These are phyloP conservation scores for Aspergillus biplanus DNA, from an alignment of 495 filamentous ascomycete species.

Conservation along the genomic window DNA sequence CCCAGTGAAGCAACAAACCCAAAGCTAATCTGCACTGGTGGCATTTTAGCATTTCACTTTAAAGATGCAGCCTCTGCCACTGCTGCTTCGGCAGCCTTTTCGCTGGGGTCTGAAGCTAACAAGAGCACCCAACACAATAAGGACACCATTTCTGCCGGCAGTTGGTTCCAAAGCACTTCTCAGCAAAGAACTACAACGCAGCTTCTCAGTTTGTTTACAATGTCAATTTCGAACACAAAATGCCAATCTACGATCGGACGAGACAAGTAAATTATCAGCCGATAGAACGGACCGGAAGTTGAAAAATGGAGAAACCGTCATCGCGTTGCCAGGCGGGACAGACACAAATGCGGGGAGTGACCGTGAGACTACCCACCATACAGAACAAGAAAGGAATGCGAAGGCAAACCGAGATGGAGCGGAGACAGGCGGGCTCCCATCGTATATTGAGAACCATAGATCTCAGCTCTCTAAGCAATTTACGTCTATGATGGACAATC, in stretches of 20 bases:
- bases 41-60: slow-evolving; percentile 25
- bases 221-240: slow-evolving; percentile 43
- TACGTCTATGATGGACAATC: slow-evolving; percentile 79
- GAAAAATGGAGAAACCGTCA: slow-evolving; percentile 19
- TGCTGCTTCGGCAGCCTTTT: slow-evolving; percentile 45
- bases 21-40: slow-evolving; percentile 18
- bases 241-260: slow-evolving; percentile 25
- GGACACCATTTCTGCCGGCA: slow-evolving; percentile 24
- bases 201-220: slow-evolving; percentile 43
- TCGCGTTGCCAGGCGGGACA: slow-evolving; percentile 22
- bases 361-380: slow-evolving; percentile 9
- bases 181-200: slow-evolving; percentile 28
- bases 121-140: slow-evolving; percentile 29
- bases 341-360: slow-evolving; percentile 32
- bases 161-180: slow-evolving; percentile 28
- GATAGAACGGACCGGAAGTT: slow-evolving; percentile 24
- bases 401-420: slow-evolving; percentile 4
- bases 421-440: slow-evolving; percentile 63
- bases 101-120: slow-evolving; percentile 34
- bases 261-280: slow-evolving; percentile 30
- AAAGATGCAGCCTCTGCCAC: slow-evolving; percentile 51
- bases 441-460: slow-evolving; percentile 72
- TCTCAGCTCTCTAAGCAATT: slow-evolving; percentile 75
- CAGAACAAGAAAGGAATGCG: slow-evolving; percentile 18
- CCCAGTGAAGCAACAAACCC: slow-evolving; percentile 19